A percentile compares a stretch with the other conserved stretches of the same genome.
Conservation (phyloP, 768 basidiomycete genomes). For the Hypholoma fasciculare region DNA sequence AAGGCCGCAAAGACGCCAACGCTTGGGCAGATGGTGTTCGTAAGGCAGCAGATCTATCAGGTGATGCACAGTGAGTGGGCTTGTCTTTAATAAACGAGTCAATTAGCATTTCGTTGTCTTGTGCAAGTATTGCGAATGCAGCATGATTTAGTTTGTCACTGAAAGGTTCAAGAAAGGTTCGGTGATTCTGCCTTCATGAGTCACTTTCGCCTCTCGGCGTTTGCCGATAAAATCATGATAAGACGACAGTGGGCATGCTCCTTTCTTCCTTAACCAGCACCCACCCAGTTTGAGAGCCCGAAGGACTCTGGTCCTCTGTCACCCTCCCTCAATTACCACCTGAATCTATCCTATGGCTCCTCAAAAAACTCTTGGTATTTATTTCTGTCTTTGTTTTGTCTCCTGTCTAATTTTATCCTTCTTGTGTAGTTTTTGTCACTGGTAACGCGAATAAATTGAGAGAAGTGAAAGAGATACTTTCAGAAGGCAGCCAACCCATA, state of each 20-base stretch:
- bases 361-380: slow-evolving; percentile 16
- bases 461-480: slow-evolving; percentile 86
- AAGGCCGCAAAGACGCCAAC: slow-evolving; percentile 63
- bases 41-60: slow-evolving; percentile 12
- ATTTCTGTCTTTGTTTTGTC: neutral
- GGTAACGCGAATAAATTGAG: slow-evolving; percentile 91
- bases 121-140: too few relatives aligned
- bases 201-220: neutral
- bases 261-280: too few relatives aligned
- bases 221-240: slow-evolving; percentile 1
- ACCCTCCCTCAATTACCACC: neutral
- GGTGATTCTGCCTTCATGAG: too few relatives aligned
- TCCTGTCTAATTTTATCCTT: neutral
- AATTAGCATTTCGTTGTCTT: too few relatives aligned
- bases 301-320: neutral
- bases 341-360: neutral
- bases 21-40: slow-evolving; percentile 47
- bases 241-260: neutral
- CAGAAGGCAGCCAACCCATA: slow-evolving; percentile 60
- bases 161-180: too few relatives aligned
- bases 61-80: neutral
- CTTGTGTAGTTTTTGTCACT: slow-evolving; percentile 79
- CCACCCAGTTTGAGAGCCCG: neutral
- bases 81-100: too few relatives aligned
- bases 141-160: too few relatives aligned